Conservation (phyloP, 1,284 basidiomycete genomes). For the Sporisorium graminicola region DNA sequence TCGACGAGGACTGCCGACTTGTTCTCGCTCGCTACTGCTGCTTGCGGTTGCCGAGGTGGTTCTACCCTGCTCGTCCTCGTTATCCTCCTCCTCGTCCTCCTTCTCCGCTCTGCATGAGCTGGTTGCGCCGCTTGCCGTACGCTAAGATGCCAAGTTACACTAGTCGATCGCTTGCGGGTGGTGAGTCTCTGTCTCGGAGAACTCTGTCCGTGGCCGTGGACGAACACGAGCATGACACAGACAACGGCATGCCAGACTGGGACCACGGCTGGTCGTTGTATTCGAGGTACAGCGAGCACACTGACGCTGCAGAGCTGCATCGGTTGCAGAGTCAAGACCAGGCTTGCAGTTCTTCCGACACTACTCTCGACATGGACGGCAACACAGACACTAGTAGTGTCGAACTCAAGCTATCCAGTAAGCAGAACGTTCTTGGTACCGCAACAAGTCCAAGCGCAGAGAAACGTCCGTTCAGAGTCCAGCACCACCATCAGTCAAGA, state of each 20-base stretch:
- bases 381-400: not conserved
- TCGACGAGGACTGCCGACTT: not conserved
- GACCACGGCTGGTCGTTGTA: not conserved
- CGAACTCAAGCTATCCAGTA: not conserved
- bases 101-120: not conserved
- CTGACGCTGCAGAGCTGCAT: not conserved
- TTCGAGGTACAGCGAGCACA: not conserved
- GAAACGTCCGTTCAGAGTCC: not conserved
- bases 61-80: not conserved
- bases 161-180: not conserved
- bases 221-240: not conserved
- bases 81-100: too few species aligned
- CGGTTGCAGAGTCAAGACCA: not conserved
- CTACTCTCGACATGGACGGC: not conserved
- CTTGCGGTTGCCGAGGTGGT: not conserved
- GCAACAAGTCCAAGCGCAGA: not conserved
- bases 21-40: too few species aligned
- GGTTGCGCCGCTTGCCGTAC: not conserved
- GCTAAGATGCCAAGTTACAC: not conserved
- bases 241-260: not conserved
- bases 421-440: not conserved
- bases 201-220: not conserved
- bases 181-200: constrained; percentile 2
- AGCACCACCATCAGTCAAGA: not conserved
- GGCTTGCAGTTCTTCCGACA: not conserved